Evolutionary conservation across 441 rosid species (phyloP).

Genomic region (Erodium moschatum): DNA sequence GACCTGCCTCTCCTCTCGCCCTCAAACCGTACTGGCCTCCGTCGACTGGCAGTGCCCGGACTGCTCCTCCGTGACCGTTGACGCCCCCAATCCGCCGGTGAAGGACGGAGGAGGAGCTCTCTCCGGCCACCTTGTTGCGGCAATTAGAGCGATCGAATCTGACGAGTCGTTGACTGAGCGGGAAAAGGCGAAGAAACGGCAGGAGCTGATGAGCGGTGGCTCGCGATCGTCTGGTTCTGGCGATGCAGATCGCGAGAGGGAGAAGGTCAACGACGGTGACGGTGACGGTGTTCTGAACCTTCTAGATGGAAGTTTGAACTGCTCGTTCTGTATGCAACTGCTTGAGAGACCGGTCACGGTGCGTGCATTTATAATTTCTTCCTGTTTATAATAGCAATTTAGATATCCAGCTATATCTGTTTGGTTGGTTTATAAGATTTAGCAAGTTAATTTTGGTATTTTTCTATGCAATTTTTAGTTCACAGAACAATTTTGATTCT

Average conservation of each 20-base stretch:
- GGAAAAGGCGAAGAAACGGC: slow-evolving; percentile 7
- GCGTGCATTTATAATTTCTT: background rate
- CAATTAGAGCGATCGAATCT: slow-evolving; percentile 5
- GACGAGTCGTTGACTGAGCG: background rate
- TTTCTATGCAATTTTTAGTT: background rate
- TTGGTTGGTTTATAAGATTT: background rate
- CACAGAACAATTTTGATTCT: background rate
- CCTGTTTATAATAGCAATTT: too few relatives aligned
- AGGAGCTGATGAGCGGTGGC: slow-evolving; percentile 9
- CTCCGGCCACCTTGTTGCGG: background rate
- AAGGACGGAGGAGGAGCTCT: background rate
- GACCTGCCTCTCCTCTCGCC: slow-evolving; percentile 6
- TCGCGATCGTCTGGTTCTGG: background rate
- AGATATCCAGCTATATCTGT: background rate
- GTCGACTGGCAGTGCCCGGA: slow-evolving; percentile 7
- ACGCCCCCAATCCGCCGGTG: background rate
- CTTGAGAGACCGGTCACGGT: slow-evolving; percentile 9
- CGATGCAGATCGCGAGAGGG: background rate
- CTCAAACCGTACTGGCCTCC: background rate
- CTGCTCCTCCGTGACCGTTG: background rate
- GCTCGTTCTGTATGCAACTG: background rate
- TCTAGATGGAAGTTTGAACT: slow-evolving; percentile 11
- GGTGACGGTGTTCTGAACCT: background rate
- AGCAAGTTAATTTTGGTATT: background rate
- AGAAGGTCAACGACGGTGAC: background rate